A percentile compares a stretch with the other conserved stretches of the same genome.
Conservation (phyloP, 169 alveolate species). For the Nephromyces sp. region DNA sequence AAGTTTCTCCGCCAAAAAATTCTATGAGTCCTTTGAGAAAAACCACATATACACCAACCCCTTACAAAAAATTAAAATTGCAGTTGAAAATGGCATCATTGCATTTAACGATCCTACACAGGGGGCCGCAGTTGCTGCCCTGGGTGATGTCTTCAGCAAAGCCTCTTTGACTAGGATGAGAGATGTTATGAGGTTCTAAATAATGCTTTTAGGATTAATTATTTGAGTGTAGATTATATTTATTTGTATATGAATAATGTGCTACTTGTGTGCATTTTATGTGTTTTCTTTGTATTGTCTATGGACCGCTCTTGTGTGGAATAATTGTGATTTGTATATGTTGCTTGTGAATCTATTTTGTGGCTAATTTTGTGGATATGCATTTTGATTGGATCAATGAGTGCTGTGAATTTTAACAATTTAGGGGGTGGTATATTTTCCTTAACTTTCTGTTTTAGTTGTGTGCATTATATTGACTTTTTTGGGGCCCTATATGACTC, state of each 20-base stretch:
- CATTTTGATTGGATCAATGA: no score
- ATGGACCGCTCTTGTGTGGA: not conserved
- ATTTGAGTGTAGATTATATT: not conserved
- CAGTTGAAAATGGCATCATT: not conserved
- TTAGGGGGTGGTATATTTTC: no score
- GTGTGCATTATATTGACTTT: no score
- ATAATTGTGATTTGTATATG: not conserved
- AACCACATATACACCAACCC: not conserved
- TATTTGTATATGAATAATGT: not conserved
- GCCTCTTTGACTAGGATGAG: not conserved
- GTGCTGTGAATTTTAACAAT: no score
- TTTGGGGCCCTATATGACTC: no score
- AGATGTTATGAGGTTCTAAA: not conserved
- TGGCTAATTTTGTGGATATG: no score
- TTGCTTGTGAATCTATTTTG: no score
- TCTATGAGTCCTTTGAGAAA: no score
- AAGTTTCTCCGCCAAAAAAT: no score
- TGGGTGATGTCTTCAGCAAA: not conserved
- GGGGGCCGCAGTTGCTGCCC: not conserved
- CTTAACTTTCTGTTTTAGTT: no score
- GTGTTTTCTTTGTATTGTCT: not conserved
- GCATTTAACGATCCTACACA: not conserved
- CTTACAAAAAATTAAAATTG: not conserved
- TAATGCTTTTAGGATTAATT: not conserved
- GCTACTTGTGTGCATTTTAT: not conserved